A percentile compares a stretch with the other conserved stretches of the same genome.
Evolutionary conservation across 2,329 filamentous ascomycete species (phyloP).

Genomic region (Diaporthe sp.): DNA sequence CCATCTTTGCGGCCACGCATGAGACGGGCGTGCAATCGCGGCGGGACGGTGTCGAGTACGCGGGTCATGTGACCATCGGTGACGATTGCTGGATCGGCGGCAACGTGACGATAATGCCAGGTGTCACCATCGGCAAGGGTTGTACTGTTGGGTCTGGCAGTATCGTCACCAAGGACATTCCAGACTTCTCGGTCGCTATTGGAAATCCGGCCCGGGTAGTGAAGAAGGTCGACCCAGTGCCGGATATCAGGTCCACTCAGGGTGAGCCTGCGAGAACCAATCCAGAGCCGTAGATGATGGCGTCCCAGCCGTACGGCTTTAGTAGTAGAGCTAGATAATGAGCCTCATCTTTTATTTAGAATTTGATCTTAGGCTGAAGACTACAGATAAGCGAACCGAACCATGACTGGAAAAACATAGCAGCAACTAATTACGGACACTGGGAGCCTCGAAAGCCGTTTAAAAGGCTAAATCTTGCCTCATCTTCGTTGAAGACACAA

Average conservation of each 20-base stretch:
- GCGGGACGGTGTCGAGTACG: slow-evolving; percentile 62
- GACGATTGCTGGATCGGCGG: slow-evolving; percentile 70
- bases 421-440: too few relatives aligned
- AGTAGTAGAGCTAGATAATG: background rate
- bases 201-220: slow-evolving; percentile 64
- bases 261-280: background rate
- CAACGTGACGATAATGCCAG: slow-evolving; percentile 63
- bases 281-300: slow-evolving; percentile 26
- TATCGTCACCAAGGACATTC: slow-evolving; percentile 64
- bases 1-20: slow-evolving; percentile 79
- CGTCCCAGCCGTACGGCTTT: too few relatives aligned
- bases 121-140: slow-evolving; percentile 66
- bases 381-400: background rate
- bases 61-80: slow-evolving; percentile 60
- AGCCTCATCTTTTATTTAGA: background rate
- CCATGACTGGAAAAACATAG: background rate
- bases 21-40: slow-evolving; percentile 72
- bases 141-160: slow-evolving; percentile 64
- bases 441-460: too few relatives aligned
- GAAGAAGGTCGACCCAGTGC: slow-evolving; percentile 58
- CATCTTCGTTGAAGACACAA: background rate
- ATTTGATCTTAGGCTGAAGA: background rate
- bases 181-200: slow-evolving; percentile 62
- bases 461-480: too few relatives aligned
- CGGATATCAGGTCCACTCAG: slow-evolving; percentile 45